Evolutionary conservation across 2,329 filamentous ascomycete species (phyloP).

Genomic region (Trichophyton rubrum): DNA sequence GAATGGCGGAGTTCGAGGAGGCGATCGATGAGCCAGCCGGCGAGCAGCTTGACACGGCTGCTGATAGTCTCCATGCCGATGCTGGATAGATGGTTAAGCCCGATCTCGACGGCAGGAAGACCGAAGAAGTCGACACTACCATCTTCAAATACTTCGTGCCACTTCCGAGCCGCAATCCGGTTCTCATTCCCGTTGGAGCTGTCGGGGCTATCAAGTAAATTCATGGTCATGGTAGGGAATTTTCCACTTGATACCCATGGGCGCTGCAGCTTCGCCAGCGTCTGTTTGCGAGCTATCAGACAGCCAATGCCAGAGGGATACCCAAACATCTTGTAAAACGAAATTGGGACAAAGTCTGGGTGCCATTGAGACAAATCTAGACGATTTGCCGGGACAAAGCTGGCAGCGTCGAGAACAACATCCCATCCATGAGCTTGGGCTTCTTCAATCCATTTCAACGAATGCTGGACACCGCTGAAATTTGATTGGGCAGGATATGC

Average conservation of each 20-base stretch:
- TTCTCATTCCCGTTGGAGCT: not conserved
- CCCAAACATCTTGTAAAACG: constrained; percentile 56
- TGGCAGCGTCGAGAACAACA: constrained; percentile 51
- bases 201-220: not conserved
- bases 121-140: constrained; percentile 54
- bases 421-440: constrained; percentile 22
- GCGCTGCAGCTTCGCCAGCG: constrained; percentile 43
- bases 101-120: constrained; percentile 48
- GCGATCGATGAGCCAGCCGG: constrained; percentile 37
- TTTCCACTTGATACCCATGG: constrained; percentile 60
- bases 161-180: constrained; percentile 25
- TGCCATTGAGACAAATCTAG: constrained; percentile 42
- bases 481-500: constrained; percentile 60
- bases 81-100: constrained; percentile 33
- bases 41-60: constrained; percentile 44
- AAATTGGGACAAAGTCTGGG: constrained; percentile 50
- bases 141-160: constrained; percentile 49
- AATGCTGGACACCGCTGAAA: constrained; percentile 53
- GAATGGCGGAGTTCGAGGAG: constrained; percentile 40
- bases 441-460: constrained; percentile 42
- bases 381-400: constrained; percentile 49
- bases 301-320: constrained; percentile 50
- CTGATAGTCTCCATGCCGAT: constrained; percentile 48
- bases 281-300: constrained; percentile 44
- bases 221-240: constrained; percentile 24